A percentile compares a stretch with the other conserved stretches of the same genome.
phyloP scores from a whole-genome alignment of 2,329 filamentous ascomycete species.

The Myriosclerotinia duriaeana region DNA sequence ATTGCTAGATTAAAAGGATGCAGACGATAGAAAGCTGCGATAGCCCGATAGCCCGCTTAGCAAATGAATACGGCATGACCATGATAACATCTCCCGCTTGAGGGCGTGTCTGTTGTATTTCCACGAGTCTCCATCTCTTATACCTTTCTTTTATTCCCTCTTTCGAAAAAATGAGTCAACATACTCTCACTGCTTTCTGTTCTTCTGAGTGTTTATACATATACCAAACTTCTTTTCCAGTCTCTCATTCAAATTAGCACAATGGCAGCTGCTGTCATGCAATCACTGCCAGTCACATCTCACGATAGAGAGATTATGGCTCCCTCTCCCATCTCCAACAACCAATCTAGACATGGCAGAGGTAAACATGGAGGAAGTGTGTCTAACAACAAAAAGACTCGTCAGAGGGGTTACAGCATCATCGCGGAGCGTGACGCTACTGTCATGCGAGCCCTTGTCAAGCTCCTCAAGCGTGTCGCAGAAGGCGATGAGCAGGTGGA shows the following conservation, averaged over 20 bases:
- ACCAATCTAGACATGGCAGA: slow-evolving; percentile 39
- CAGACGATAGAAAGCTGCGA: slow-evolving; percentile 5
- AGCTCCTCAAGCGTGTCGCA: slow-evolving; percentile 45
- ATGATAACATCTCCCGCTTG: neutral
- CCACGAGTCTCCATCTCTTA: neutral
- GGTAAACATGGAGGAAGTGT: slow-evolving; percentile 38
- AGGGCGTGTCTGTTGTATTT: neutral
- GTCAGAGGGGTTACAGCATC: slow-evolving; percentile 45
- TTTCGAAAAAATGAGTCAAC: neutral
- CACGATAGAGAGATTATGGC: slow-evolving; percentile 39
- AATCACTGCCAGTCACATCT: slow-evolving; percentile 35
- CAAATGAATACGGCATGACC: neutral
- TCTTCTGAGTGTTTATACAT: neutral
- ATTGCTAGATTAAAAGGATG: neutral
- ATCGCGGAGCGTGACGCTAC: slow-evolving; percentile 45
- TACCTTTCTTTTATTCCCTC: neutral
- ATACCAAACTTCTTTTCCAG: neutral
- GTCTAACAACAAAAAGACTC: slow-evolving; percentile 39
- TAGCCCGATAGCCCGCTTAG: neutral
- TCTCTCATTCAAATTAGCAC: slow-evolving; percentile 21
- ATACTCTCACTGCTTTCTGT: neutral
- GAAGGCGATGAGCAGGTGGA: slow-evolving; percentile 43
- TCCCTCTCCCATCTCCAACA: slow-evolving; percentile 39
- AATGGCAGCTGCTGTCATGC: slow-evolving; percentile 39
- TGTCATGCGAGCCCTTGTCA: slow-evolving; percentile 46